A percentile compares a stretch with the other conserved stretches of the same genome.
Evolutionary conservation across 192 early-diverging fungal genomes (phyloP).

Genomic region (Coemansia sp.): DNA sequence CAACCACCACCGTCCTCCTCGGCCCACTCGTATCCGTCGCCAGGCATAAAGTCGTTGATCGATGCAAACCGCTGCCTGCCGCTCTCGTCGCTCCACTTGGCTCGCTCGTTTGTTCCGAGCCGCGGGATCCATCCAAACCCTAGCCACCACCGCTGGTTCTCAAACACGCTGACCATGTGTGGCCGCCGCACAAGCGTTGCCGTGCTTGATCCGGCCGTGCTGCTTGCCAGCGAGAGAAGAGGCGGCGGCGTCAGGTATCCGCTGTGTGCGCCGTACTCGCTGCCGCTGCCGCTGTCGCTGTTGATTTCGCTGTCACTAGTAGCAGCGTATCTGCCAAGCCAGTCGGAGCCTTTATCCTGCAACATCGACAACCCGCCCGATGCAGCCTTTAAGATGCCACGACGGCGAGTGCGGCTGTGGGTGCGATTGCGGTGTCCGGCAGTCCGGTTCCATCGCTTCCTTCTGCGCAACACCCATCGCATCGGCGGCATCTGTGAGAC

Average conservation of each 20-base stretch:
- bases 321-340: not conserved
- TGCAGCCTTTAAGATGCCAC: not conserved
- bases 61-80: conserved; percentile 55
- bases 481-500: conserved; percentile 10
- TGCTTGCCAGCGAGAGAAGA: conserved; percentile 34
- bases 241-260: conserved; percentile 48
- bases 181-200: conserved; percentile 31
- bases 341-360: not conserved
- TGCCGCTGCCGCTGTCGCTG: conserved; percentile 14
- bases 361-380: not conserved
- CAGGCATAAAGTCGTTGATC: conserved; percentile 61
- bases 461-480: conserved; percentile 10
- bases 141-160: conserved; percentile 82
- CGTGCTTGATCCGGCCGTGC: conserved; percentile 29
- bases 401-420: not conserved
- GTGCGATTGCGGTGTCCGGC: not conserved
- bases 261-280: conserved; percentile 10
- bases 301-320: not conserved
- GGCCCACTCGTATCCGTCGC: conserved; percentile 59
- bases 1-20: conserved; percentile 55
- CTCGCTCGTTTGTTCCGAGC: conserved; percentile 62
- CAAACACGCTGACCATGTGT: conserved; percentile 57
- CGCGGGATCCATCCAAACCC: conserved; percentile 73
- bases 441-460: not conserved
- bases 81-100: conserved; percentile 67